phyloP scores from a whole-genome alignment of 1,284 basidiomycete genomes.

The Cutaneotrichosporon sp. region DNA sequence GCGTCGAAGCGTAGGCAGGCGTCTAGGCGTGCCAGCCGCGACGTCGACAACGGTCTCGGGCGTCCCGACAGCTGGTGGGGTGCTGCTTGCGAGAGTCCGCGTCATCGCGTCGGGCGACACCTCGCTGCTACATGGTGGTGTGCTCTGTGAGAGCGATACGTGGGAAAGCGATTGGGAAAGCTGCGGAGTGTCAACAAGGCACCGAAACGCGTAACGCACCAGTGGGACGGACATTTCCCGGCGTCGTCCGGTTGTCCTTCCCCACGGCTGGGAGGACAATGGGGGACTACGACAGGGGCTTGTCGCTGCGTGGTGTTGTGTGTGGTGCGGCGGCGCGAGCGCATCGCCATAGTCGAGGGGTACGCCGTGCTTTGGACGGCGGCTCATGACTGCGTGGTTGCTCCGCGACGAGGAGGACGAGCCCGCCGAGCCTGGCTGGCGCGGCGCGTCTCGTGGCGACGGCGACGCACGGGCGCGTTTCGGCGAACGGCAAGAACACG shows the following conservation, averaged over 20 bases:
- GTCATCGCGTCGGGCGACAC: constrained; percentile 9
- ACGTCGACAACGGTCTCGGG: constrained; percentile 1
- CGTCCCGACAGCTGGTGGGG: constrained; percentile 7
- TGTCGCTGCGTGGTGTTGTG: constrained; percentile 6
- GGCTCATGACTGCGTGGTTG: constrained; percentile 4
- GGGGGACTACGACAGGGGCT: constrained; percentile 12
- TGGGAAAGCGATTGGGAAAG: constrained; percentile 37
- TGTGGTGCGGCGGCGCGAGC: background rate
- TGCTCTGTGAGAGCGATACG: constrained; percentile 34
- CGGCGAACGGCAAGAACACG: constrained; percentile 23
- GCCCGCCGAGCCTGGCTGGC: background rate
- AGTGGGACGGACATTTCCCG: constrained; percentile 41
- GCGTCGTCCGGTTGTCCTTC: constrained; percentile 17
- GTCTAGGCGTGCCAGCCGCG: constrained; percentile 10
- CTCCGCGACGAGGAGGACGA: constrained; percentile 1
- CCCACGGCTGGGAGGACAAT: background rate
- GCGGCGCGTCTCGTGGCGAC: constrained; percentile 11
- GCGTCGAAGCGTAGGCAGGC: constrained; percentile 1
- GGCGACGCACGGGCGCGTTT: constrained; percentile 32
- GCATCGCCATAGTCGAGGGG: background rate
- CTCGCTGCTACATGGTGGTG: constrained; percentile 14
- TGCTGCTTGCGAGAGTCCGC: constrained; percentile 6
- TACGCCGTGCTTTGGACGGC: background rate
- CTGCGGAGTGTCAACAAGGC: constrained; percentile 15
- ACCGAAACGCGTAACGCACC: constrained; percentile 19